These are phyloP conservation scores for Lichtheimia ornata DNA, from an alignment of 371 early-diverging fungal genomes.

Conservation along the genomic window DNA sequence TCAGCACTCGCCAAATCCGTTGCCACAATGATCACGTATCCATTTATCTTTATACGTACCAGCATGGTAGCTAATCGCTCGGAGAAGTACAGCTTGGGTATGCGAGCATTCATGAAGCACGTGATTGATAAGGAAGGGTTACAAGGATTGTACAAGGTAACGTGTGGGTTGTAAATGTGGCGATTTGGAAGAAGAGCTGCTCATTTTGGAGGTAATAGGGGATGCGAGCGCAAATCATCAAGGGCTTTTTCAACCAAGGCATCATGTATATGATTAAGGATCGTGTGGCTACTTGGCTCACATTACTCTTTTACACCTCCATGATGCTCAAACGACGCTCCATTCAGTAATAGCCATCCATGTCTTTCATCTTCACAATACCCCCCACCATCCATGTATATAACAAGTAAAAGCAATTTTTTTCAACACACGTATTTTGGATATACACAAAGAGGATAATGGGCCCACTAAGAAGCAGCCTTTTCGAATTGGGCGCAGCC, in stretches of 20 bases:
- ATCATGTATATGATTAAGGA: conserved; percentile 72
- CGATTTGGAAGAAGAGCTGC: too few species aligned
- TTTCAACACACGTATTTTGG: too few species aligned
- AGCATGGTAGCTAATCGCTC: conserved; percentile 33
- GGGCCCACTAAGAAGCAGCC: conserved; percentile 5
- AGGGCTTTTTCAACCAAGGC: conserved; percentile 66
- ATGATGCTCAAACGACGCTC: conserved; percentile 5
- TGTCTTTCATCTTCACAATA: too few species aligned
- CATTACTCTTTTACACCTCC: conserved; percentile 49
- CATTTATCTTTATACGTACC: conserved; percentile 59
- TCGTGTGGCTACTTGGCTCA: conserved; percentile 55
- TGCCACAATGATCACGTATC: conserved; percentile 64
- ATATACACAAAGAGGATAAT: neutral
- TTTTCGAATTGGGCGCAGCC: conserved; percentile 23
- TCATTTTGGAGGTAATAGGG: conserved; percentile 17
- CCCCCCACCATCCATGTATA: too few species aligned
- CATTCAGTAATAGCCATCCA: too few species aligned
- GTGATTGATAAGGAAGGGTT: conserved; percentile 50
- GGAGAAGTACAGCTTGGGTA: conserved; percentile 26
- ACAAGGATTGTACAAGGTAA: conserved; percentile 53
- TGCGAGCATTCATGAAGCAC: conserved; percentile 41
- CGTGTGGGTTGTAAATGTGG: too few species aligned
- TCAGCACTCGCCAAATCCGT: conserved; percentile 58
- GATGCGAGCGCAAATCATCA: conserved; percentile 58
- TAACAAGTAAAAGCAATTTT: too few species aligned